These are phyloP conservation scores for Acrodontium crateriforme DNA, from an alignment of 2,329 filamentous ascomycete species.

Conservation along the genomic window DNA sequence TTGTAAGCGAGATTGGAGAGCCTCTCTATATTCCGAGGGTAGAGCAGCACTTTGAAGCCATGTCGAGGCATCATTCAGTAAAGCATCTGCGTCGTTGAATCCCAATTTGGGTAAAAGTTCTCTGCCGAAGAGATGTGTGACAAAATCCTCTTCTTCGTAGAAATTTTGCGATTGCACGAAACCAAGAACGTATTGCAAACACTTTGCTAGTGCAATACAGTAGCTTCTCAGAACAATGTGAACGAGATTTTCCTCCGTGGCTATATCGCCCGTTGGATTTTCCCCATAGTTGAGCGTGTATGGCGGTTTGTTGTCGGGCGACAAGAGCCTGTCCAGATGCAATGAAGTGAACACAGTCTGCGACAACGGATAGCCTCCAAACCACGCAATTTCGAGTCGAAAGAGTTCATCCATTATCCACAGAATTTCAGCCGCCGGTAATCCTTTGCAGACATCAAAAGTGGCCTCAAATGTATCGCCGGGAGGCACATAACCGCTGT, in stretches of 20 bases:
- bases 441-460: conserved; percentile 13
- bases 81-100: conserved; percentile 39
- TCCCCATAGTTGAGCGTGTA: conserved; percentile 28
- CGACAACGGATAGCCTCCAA: conserved; percentile 85
- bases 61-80: conserved; percentile 41
- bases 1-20: conserved; percentile 38
- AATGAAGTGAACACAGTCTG: conserved; percentile 89
- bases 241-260: conserved; percentile 29
- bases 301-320: conserved; percentile 37
- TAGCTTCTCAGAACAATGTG: conserved; percentile 65
- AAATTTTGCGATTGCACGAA: conserved; percentile 72
- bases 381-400: conserved; percentile 94
- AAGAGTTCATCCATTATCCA: conserved; percentile 91
- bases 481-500: conserved; percentile 70
- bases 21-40: conserved; percentile 7
- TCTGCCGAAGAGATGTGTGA: conserved; percentile 78
- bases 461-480: conserved; percentile 73
- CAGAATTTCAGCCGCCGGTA: conserved; percentile 52
- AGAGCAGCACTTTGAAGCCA: conserved; percentile 27
- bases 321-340: conserved; percentile 73
- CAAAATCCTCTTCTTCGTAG: conserved; percentile 97
- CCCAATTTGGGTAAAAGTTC: conserved; percentile 55
- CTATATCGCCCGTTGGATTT: conserved; percentile 11
- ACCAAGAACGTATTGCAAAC: conserved; percentile 64
- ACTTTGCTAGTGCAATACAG: conserved; percentile 71